Base-by-base conservation (phyloP, 306 rosid species). In the Trifolium subterraneum region DNA sequence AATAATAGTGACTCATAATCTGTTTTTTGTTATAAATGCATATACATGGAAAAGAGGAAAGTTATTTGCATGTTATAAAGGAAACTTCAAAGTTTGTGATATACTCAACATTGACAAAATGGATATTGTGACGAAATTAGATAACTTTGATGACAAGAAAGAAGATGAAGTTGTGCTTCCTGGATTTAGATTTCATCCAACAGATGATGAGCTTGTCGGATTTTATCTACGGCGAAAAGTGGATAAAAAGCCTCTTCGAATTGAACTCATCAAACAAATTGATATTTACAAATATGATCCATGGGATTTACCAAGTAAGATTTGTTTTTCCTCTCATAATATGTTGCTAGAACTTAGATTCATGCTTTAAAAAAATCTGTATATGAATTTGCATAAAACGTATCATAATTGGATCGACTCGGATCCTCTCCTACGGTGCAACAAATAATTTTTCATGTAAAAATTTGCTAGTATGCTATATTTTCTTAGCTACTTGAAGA, bases 241-340 rank as follows among this genome's bases (percentile, higher is more conserved):
- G 33, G 87, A 91, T 74, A 89, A 89, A 73, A 93, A 80, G 79
- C 82, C 90, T 23, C 82, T 87, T 25, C 25, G 83, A 19, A 88
- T 89, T 27, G 96, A 92, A 62, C 79, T 93, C 73, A 93, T 93
- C 92, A 91, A 89, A 79, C 94, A 93, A 80, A 77, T 91, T 78
- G 96, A 93, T 48, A 91, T 93, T 75, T 93, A 93, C 85, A 91
- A 89, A 79, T 89, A 91, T 23, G 96, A 93, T 85, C 98, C 98
- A 4, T 93, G 98, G 98, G 98, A 93, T 85, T 92, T 93, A 82
- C 97, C 98, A 84, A 89, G 98, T 93, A 91, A 71, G 87, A 63
- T 58, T 14, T 64, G 0, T 18, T 59, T 52, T 70, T 65, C 67
- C 31, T 42, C 33, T 59, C 18, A 27, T 59, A 58, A 48, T 55